Evolutionary conservation across 257 asterid species (phyloP).

Genomic region (Henckelia pumila): DNA sequence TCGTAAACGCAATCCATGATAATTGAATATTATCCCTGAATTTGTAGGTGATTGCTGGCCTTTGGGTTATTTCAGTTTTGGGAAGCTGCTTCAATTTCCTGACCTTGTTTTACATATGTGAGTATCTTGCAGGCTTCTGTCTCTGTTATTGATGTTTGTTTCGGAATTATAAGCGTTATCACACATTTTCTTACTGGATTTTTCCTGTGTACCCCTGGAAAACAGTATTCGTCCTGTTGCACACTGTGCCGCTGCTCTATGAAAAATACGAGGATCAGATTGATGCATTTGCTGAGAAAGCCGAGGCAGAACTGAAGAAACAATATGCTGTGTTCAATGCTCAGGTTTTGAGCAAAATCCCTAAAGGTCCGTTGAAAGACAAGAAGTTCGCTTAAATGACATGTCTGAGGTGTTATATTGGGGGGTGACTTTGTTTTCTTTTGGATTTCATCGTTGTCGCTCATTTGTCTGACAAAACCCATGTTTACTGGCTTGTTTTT

Average conservation of each 20-base stretch:
- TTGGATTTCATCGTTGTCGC: no score
- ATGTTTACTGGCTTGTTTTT: no score
- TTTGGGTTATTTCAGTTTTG: slow-evolving; percentile 73
- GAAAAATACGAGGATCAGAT: slow-evolving; percentile 83
- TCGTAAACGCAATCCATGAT: no score
- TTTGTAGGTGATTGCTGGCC: slow-evolving; percentile 56
- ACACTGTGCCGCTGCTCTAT: slow-evolving; percentile 71
- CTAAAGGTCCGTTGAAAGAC: slow-evolving; percentile 55
- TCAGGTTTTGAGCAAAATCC: slow-evolving; percentile 73
- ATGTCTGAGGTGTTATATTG: no score
- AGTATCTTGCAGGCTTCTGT: slow-evolving; percentile 13
- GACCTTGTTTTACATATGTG: slow-evolving; percentile 77
- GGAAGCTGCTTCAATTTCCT: slow-evolving; percentile 87
- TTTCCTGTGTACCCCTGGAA: slow-evolving; percentile 2
- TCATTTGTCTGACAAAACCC: no score
- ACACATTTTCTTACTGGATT: not conserved
- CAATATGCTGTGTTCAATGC: slow-evolving; percentile 68
- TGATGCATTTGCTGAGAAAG: slow-evolving; percentile 73
- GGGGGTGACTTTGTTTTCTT: no score
- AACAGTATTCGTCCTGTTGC: slow-evolving; percentile 70
- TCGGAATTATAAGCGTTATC: not conserved
- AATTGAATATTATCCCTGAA: no score
- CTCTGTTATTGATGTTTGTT: not conserved
- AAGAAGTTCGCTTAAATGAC: slow-evolving; percentile 51
- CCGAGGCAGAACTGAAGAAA: slow-evolving; percentile 59